Percentiles rank a stretch among this genome's conserved stretches.
These are phyloP conservation scores for Zasmidium cellare DNA, from an alignment of 2,329 filamentous ascomycete genomes.

Conservation along the genomic window DNA sequence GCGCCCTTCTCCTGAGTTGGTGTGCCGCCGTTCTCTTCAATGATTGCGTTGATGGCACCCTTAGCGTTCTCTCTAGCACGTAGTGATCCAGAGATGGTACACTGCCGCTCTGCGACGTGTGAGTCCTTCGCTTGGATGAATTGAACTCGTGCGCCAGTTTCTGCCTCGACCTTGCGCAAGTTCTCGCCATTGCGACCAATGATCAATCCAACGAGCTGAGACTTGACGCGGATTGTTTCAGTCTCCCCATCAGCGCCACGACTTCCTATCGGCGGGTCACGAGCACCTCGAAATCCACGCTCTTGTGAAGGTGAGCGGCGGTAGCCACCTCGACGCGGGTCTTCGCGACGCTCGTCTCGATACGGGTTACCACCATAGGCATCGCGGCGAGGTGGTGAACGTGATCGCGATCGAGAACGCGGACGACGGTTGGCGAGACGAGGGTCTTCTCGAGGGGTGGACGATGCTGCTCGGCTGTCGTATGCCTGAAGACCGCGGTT, in stretches of 20 bases:
- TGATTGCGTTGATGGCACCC: slow-evolving; percentile 80
- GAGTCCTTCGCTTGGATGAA: slow-evolving; percentile 76
- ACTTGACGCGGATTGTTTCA: slow-evolving; percentile 85
- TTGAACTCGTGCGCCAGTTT: slow-evolving; percentile 81
- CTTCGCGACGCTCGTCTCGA: slow-evolving; percentile 78
- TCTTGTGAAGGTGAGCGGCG: slow-evolving; percentile 71
- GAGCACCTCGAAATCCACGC: slow-evolving; percentile 30
- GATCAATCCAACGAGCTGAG: slow-evolving; percentile 82
- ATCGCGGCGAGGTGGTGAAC: slow-evolving; percentile 68
- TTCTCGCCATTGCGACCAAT: slow-evolving; percentile 92
- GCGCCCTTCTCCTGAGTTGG: slow-evolving; percentile 34
- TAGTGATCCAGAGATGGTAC: slow-evolving; percentile 77
- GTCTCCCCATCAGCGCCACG: slow-evolving; percentile 63
- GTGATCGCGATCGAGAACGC: slow-evolving; percentile 66
- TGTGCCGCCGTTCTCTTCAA: slow-evolving; percentile 74
- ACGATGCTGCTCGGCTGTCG: slow-evolving; percentile 24
- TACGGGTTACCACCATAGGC: slow-evolving; percentile 70
- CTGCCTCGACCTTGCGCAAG: slow-evolving; percentile 77
- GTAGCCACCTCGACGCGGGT: slow-evolving; percentile 58
- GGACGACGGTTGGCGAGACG: slow-evolving; percentile 54
- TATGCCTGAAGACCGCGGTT: slow-evolving; percentile 68
- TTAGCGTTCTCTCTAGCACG: slow-evolving; percentile 75
- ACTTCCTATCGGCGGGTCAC: slow-evolving; percentile 23
- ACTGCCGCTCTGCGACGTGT: slow-evolving; percentile 73
- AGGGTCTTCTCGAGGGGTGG: slow-evolving; percentile 41